Evolutionary conservation across 345 rosid species (phyloP).

Genomic region (Mercurialis annua): DNA sequence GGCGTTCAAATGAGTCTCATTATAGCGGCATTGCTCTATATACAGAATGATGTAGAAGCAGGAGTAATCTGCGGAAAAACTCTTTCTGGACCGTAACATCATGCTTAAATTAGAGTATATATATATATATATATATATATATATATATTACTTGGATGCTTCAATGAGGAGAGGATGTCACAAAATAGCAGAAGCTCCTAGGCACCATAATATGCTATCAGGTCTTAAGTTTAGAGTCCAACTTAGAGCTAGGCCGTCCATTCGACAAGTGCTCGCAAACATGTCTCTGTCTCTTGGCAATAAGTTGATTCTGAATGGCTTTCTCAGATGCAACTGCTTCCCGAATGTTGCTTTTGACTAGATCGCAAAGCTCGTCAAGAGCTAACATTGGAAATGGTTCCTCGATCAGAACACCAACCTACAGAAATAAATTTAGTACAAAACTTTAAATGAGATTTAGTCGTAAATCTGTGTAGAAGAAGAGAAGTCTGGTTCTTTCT

Average conservation of each 20-base stretch:
- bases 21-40: background rate
- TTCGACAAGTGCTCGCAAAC: conserved; percentile 53
- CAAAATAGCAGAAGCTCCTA: background rate
- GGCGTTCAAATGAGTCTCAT: background rate
- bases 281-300: conserved; percentile 40
- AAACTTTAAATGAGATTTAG: background rate
- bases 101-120: background rate
- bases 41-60: background rate
- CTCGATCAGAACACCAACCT: conserved; percentile 98
- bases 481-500: background rate
- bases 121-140: no score
- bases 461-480: background rate
- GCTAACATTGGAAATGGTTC: conserved; percentile 97
- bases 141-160: background rate
- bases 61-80: background rate
- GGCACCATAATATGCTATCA: background rate
- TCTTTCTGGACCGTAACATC: background rate
- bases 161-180: background rate
- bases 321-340: conserved; percentile 61
- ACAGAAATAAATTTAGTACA: conserved; percentile 8
- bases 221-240: background rate
- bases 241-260: conserved; percentile 57
- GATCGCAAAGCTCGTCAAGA: conserved; percentile 69
- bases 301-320: conserved; percentile 44
- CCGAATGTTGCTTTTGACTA: conserved; percentile 43